Conservation (phyloP, 2,329 filamentous ascomycete genomes). For the Pseudogymnoascus verrucosus region DNA sequence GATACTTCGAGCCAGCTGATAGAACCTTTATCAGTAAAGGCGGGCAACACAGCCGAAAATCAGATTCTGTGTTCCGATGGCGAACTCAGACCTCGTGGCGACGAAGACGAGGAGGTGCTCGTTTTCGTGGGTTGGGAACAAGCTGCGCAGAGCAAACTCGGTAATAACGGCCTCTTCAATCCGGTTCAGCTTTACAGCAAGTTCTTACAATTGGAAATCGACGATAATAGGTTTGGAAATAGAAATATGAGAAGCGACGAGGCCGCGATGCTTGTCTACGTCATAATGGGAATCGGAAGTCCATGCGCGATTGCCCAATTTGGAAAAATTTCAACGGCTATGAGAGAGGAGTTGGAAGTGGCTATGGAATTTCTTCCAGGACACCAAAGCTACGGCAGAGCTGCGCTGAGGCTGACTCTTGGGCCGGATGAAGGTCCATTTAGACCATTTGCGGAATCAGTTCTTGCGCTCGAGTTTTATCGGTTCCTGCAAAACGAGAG, state of each 20-base stretch:
- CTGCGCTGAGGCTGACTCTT: background rate
- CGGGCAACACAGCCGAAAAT: background rate
- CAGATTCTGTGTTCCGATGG: background rate
- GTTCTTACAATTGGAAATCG: background rate
- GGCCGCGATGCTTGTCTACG: background rate
- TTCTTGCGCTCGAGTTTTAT: background rate
- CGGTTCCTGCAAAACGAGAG: background rate
- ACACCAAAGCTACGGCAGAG: background rate
- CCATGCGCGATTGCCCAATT: background rate
- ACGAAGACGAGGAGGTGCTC: background rate
- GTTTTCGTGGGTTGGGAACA: background rate
- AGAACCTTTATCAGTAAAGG: background rate
- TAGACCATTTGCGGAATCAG: background rate
- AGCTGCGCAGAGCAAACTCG: background rate
- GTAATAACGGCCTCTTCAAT: background rate
- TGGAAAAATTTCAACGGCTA: background rate
- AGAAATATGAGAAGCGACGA: background rate
- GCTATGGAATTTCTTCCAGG: background rate
- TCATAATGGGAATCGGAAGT: background rate
- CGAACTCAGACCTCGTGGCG: background rate
- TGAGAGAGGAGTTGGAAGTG: background rate
- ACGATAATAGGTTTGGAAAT: background rate
- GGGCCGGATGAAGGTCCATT: background rate
- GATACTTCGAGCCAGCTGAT: background rate
- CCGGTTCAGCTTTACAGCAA: background rate